These are phyloP conservation scores for Coccinonectria pachysandricola DNA, from an alignment of 2,329 filamentous ascomycete species.

Conservation along the genomic window DNA sequence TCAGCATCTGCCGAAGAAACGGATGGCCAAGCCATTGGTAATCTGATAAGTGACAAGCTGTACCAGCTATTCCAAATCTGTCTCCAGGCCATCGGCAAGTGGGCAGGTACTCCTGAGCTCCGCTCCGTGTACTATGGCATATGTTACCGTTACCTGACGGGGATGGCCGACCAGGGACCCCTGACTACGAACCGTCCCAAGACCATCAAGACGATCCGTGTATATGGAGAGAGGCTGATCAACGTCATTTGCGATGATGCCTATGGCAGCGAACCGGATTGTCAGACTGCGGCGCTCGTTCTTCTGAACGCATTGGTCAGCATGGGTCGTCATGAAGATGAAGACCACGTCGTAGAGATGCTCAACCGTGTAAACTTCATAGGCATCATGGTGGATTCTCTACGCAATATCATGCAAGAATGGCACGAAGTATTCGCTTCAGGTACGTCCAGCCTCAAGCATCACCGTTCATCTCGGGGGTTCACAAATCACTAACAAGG, in stretches of 20 bases:
- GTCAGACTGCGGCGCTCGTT: constrained; percentile 76
- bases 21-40: constrained; percentile 42
- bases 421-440: constrained; percentile 46
- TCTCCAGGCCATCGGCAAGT: constrained; percentile 66
- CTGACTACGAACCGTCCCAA: constrained; percentile 40
- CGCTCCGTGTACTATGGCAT: constrained; percentile 86
- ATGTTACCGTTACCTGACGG: constrained; percentile 73
- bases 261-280: constrained; percentile 69
- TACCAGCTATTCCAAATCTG: constrained; percentile 87
- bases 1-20: constrained; percentile 27
- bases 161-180: constrained; percentile 48
- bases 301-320: constrained; percentile 71
- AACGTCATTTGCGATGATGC: constrained; percentile 90
- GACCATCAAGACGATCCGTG: constrained; percentile 60
- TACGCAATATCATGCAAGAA: constrained; percentile 68
- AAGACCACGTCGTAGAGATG: constrained; percentile 64
- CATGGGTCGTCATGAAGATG: constrained; percentile 61
- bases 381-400: constrained; percentile 77
- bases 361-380: constrained; percentile 85
- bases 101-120: constrained; percentile 58
- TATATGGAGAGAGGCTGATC: constrained; percentile 66
- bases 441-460: constrained; percentile 46
- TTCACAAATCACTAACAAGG: constrained; percentile 11
- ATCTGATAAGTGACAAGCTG: constrained; percentile 77
- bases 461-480: too few species aligned